Evolutionary conservation across 257 asterid species (phyloP).

Genomic region (Solanum lignicaule): DNA sequence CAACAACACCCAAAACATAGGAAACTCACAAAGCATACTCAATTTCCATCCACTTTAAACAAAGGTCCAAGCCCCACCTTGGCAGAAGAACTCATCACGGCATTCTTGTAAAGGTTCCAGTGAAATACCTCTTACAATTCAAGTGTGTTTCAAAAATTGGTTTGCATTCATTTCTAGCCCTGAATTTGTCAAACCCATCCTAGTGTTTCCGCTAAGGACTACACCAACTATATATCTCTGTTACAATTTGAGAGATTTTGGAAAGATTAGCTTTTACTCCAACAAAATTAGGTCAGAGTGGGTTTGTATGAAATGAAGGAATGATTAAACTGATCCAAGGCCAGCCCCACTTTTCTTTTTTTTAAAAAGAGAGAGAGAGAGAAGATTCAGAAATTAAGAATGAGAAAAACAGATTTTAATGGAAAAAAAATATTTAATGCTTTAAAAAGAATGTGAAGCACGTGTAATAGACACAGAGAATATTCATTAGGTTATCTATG

Average conservation of each 20-base stretch:
- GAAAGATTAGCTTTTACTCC: not conserved
- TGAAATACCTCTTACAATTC: not conserved
- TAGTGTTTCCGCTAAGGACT: not conserved
- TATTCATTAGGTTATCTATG: not conserved
- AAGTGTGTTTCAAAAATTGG: not conserved
- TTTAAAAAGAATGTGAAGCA: not conserved
- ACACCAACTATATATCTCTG: not conserved
- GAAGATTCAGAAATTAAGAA: not conserved
- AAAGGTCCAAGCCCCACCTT: not conserved
- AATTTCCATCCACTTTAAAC: not conserved
- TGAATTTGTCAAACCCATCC: not conserved
- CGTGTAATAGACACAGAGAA: not conserved
- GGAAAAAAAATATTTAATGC: not conserved
- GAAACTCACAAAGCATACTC: not conserved
- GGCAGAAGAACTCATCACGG: not conserved
- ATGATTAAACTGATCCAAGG: not conserved
- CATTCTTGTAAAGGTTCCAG: not conserved
- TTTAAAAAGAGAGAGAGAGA: not conserved
- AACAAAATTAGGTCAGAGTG: not conserved
- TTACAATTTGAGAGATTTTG: not conserved
- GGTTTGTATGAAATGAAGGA: not conserved
- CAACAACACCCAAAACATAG: not conserved
- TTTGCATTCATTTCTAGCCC: not conserved
- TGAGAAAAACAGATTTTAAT: not conserved
- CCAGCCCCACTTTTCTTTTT: not conserved